A percentile compares a stretch with the other conserved stretches of the same genome.
phyloP scores from a whole-genome alignment of 2,329 filamentous ascomycete species.

The Dryadomyces sulphureus region DNA sequence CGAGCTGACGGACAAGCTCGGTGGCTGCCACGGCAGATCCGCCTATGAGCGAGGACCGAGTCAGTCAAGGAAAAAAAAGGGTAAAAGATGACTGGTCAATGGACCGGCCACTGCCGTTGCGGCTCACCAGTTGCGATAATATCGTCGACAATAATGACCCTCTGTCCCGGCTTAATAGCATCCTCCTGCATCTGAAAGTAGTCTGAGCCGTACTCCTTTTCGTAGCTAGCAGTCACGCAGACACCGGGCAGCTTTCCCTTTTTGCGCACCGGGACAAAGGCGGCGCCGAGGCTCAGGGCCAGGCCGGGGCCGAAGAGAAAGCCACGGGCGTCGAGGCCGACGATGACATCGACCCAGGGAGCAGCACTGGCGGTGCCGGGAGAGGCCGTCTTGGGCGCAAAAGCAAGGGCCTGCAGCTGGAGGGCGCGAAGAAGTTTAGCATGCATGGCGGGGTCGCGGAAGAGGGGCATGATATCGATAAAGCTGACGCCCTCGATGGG shows the following conservation, averaged over 20 bases:
- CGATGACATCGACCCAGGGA: constrained; percentile 63
- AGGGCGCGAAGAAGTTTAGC: constrained; percentile 67
- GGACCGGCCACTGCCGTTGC: constrained; percentile 23
- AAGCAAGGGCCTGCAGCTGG: constrained; percentile 63
- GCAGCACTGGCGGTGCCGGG: constrained; percentile 34
- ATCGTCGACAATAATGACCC: constrained; percentile 87
- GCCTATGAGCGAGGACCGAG: constrained; percentile 34
- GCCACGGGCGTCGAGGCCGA: constrained; percentile 85
- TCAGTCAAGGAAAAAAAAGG: neutral
- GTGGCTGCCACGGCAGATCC: constrained; percentile 83
- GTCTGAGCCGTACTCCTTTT: constrained; percentile 94
- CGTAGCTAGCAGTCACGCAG: constrained; percentile 69
- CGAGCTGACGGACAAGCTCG: constrained; percentile 71
- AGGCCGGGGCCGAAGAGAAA: constrained; percentile 90
- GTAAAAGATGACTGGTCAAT: neutral
- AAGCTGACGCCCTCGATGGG: constrained; percentile 86
- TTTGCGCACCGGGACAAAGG: constrained; percentile 90
- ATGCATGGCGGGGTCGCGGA: constrained; percentile 64
- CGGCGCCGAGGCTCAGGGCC: constrained; percentile 66
- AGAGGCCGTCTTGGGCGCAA: constrained; percentile 16
- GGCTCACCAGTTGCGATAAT: constrained; percentile 96
- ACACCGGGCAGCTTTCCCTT: constrained; percentile 88
- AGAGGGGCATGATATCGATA: constrained; percentile 95
- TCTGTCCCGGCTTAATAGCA: constrained; percentile 72
- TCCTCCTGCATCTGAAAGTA: constrained; percentile 91